A percentile compares a stretch with the other conserved stretches of the same genome.
Conservation (phyloP, 768 basidiomycete species). For the Pholiota molesta region DNA sequence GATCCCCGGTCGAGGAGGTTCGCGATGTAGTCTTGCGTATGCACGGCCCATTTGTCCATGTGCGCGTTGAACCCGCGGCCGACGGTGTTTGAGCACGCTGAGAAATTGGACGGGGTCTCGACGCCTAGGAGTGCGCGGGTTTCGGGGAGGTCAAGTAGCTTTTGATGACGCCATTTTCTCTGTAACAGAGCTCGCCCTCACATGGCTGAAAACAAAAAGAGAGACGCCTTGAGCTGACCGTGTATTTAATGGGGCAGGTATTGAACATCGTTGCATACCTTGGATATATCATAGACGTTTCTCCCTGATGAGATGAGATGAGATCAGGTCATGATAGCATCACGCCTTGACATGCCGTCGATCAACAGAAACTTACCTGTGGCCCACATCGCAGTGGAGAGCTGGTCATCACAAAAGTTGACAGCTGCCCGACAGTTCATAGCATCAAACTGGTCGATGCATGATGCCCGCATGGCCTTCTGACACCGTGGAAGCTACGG, state of each 20-base stretch:
- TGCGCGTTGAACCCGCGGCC: constrained; percentile 51
- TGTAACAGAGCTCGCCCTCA: constrained; percentile 39
- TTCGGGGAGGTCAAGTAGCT: constrained; percentile 57
- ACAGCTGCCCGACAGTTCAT: constrained; percentile 71
- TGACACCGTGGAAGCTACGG: constrained; percentile 69
- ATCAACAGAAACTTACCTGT: constrained; percentile 35
- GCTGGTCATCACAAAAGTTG: constrained; percentile 61
- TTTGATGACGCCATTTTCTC: constrained; percentile 40
- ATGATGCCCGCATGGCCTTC: constrained; percentile 54
- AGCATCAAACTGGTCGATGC: constrained; percentile 67
- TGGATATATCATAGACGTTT: constrained; percentile 64
- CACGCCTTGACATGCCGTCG: background rate
- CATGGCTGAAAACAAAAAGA: constrained; percentile 34
- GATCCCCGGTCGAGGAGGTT: constrained; percentile 74
- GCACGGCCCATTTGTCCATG: constrained; percentile 61
- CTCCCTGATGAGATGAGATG: constrained; percentile 29
- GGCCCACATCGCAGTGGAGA: constrained; percentile 49
- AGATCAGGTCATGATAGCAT: background rate
- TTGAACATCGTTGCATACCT: constrained; percentile 26
- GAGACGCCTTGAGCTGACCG: no score
- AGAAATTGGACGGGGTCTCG: constrained; percentile 53
- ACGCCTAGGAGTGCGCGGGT: constrained; percentile 60
- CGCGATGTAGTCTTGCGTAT: constrained; percentile 67
- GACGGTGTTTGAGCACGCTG: constrained; percentile 58
- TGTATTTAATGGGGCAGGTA: no score